Percentiles rank a stretch among this genome's conserved stretches.
phyloP scores from a whole-genome alignment of 2,329 filamentous ascomycete genomes.

The Alternaria sp. region DNA sequence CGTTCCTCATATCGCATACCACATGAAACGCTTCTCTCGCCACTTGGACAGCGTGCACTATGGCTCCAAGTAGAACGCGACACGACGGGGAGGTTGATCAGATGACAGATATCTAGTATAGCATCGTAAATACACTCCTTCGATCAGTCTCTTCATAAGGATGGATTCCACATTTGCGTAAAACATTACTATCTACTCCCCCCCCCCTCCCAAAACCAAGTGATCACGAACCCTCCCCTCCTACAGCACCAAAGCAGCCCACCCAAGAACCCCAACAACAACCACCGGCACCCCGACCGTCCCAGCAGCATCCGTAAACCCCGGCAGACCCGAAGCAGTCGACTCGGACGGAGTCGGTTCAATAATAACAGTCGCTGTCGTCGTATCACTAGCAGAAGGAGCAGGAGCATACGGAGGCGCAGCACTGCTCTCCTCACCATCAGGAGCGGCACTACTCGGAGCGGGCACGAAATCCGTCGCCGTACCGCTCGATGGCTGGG shows the following conservation, averaged over 20 bases:
- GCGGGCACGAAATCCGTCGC: not conserved
- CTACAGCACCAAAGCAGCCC: conserved; percentile 30
- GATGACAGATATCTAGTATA: not conserved
- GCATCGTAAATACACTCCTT: not conserved
- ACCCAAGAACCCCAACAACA: conserved; percentile 24
- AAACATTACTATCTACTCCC: not conserved
- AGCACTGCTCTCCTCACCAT: not conserved
- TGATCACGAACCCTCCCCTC: too few relatives aligned
- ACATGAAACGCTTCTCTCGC: too few relatives aligned
- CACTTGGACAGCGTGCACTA: too few relatives aligned
- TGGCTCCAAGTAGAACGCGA: too few relatives aligned
- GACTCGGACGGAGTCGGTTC: conserved; percentile 6
- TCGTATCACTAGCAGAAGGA: conserved; percentile 8
- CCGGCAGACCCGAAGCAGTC: conserved; percentile 7
- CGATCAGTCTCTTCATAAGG: not conserved
- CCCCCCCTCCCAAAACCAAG: too few relatives aligned
- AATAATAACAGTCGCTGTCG: conserved; percentile 5
- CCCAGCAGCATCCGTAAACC: conserved; percentile 29
- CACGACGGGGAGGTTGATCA: not conserved
- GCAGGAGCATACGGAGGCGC: conserved; percentile 13
- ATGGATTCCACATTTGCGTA: not conserved
- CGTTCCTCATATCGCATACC: too few relatives aligned
- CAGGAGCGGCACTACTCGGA: not conserved
- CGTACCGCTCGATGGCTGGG: not conserved
- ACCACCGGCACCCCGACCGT: conserved; percentile 19